Evolutionary conservation across 164 flowering plant genomes (phyloP).

Genomic region (Magnolia kwangsiensis): DNA sequence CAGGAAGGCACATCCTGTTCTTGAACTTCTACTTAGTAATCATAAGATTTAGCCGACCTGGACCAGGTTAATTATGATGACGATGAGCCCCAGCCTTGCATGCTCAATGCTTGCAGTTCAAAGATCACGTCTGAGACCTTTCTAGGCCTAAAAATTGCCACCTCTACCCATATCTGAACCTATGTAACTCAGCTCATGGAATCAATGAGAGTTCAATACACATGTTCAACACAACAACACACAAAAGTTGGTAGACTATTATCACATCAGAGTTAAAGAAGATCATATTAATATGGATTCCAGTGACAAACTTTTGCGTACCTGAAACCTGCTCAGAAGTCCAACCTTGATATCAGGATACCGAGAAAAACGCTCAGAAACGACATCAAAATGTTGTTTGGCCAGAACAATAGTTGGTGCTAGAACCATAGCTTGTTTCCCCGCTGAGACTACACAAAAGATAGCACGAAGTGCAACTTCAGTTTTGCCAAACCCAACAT

Average conservation of each 20-base stretch:
- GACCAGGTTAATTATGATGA: too few relatives aligned
- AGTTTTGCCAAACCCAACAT: conserved; percentile 99
- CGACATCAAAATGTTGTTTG: conserved; percentile 88
- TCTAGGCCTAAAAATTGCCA: not conserved
- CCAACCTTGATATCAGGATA: conserved; percentile 70
- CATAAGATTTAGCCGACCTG: too few relatives aligned
- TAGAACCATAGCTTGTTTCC: conserved; percentile 95
- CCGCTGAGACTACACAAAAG: conserved; percentile 78
- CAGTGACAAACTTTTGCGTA: conserved; percentile 17
- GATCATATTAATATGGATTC: not conserved
- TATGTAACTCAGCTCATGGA: not conserved
- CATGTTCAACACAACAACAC: too few relatives aligned
- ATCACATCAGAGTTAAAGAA: not conserved
- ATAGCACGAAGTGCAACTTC: conserved; percentile 98
- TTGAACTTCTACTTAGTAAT: too few relatives aligned
- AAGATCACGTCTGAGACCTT: not conserved
- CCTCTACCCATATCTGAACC: not conserved
- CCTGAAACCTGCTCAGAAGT: conserved; percentile 97
- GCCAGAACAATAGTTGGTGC: conserved; percentile 99
- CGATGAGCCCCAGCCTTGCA: too few relatives aligned
- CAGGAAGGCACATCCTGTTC: too few relatives aligned
- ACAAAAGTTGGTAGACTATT: too few relatives aligned
- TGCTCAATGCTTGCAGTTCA: not conserved
- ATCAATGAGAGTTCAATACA: not conserved
- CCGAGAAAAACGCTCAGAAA: conserved; percentile 71